Evolutionary conservation across 768 basidiomycete species (phyloP), one percentile per base, ranked within the genome.

Genomic region (Leccinum incarnatum): DNA sequence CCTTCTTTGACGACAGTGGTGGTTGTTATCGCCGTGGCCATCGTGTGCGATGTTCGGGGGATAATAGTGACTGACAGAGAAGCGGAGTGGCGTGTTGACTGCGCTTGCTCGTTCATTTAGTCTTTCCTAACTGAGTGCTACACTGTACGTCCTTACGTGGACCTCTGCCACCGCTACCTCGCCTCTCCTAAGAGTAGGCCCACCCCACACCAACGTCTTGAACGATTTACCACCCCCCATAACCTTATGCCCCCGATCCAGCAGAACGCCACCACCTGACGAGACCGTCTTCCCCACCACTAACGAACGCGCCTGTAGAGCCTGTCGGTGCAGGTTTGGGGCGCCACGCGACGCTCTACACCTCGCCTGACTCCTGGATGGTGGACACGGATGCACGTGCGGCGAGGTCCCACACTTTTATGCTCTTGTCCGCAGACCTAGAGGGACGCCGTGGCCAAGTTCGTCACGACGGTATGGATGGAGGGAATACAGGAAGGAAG

Each of bases 371-470:
- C 55, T 93, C 91, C 68, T 88, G 84, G 6, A 89, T 78, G 0
- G 90, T 93, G 21, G 87, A 89, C 19, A 93, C 90, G 11, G 84
- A 83, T 1, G 85, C 77, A 5, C 90, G 85, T 6, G 89, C 82
- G 3, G 79, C 82, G 54, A 93, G 81, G 65, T 95, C 93, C 93
- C 93, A 95, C 8, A 94, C 84, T 67, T 92, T 93, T 62, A 92
- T 84, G 1, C 84, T 87, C 72, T 89, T 91, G 72, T 95, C 93
- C 11, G 91, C 87, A 48, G 92, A 93, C 17, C 91, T 91, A 55
- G 45, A 50, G 29, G 46, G 48, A 25, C 37, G 25, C 27, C 27
- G 27, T 27, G 17, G 15, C 64, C 6, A 56, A 49, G 1, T 8
- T 55, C 8, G 21, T 19, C 40, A 50, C 49, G 1, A 19, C 17